These are phyloP conservation scores for Xanthoconium purpureum DNA, from an alignment of 768 basidiomycete genomes.

Conservation along the genomic window DNA sequence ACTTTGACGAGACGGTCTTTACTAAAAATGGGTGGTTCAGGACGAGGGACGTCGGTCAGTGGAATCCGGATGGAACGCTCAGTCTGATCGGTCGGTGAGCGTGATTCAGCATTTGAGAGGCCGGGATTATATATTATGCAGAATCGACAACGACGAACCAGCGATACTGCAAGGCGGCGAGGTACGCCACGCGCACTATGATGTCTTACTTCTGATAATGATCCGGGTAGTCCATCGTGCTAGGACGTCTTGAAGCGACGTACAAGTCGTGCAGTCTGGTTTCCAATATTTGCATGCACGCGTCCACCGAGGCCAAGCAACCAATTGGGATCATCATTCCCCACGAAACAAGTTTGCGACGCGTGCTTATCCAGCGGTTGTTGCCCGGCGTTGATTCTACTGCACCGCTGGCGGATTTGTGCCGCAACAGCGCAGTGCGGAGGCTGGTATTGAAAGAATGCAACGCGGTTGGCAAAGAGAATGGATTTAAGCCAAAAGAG, in stretches of 20 bases:
- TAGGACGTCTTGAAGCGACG: constrained; percentile 82
- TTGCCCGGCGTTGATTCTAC: constrained; percentile 36
- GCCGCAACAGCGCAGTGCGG: constrained; percentile 50
- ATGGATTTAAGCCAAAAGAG: constrained; percentile 78
- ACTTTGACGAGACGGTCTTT: constrained; percentile 78
- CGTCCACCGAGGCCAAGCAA: constrained; percentile 68
- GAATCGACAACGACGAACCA: no score
- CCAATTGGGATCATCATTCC: constrained; percentile 87
- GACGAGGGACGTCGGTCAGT: constrained; percentile 93
- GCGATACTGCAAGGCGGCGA: constrained; percentile 52
- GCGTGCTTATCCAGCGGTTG: constrained; percentile 37
- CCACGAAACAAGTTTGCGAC: constrained; percentile 73
- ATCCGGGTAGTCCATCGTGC: constrained; percentile 70
- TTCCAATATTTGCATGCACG: constrained; percentile 80
- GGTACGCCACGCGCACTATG: constrained; percentile 35
- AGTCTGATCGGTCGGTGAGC: constrained; percentile 79
- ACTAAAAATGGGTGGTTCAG: constrained; percentile 90
- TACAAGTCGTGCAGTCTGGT: constrained; percentile 85
- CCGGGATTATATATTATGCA: background rate
- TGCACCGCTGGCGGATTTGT: constrained; percentile 50
- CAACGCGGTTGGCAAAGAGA: constrained; percentile 81
- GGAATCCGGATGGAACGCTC: constrained; percentile 90
- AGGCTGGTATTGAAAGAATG: constrained; percentile 71
- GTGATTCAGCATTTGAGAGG: background rate
- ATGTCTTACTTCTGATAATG: constrained; percentile 1